Evolutionary conservation across 2,329 filamentous ascomycete species (phyloP), one percentile per base, ranked within the genome.

Genomic region (Rutstroemia sp.): DNA sequence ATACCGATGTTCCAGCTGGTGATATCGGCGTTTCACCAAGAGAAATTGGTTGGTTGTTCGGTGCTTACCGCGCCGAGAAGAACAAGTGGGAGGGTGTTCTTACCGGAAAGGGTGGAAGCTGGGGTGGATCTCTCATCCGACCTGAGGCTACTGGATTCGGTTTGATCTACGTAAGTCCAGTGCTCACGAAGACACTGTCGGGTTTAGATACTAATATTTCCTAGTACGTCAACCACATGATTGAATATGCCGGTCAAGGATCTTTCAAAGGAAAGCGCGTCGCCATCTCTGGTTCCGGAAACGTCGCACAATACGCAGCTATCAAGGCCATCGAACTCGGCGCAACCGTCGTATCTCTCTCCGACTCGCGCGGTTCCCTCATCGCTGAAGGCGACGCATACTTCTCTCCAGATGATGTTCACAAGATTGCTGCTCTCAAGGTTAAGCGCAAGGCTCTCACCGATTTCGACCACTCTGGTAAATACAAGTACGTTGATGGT

Each of bases 61-160:
- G 94, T 70, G 83, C 90, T 67, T 97, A 97, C 84, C 89, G 91
- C 72, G 84, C 86, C 63, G 83, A 88, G 72, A 84, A 84, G 71
- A 95, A 95, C 81, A 82, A 84, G 74, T 97, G 92, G 87, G 92
- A 96, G 78, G 94, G 94, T 73, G 88, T 96, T 63, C 81, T 99
- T 67, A 99, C 94, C 57, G 92, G 94, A 67, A 99, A 99, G 85
- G 92, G 92, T 64, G 83, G 87, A 67, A 82, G 76, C 75, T 97
- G 92, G 91, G 94, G 94, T 73, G 94, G 94, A 69, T 88, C 83
- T 71, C 78, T 96, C 76, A 96, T 97, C 78, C 84, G 94, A 62
- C 92, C 94, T 61, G 92, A 99, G 81, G 94, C 94, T 67, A 99
- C 94, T 57, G 94, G 94, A 59, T 97, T 89, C 76, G 94, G 94